Conservation (phyloP, 176 grass and related monocot genomes). For the Zea mays region Zm-B73-REFERENCE-NAM-5.0 NC_050100.1:219931001-219931500, state of each 20-base stretch:
- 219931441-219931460: background rate
- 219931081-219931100: no score
- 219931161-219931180: background rate
- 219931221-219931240: constrained; percentile 47
- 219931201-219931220: constrained; percentile 37
- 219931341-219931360: constrained; percentile 12
- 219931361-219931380: background rate
- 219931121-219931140: no score
- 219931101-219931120: no score
- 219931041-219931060: no score
- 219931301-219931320: no score
- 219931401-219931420: background rate
- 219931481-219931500: background rate
- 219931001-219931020: no score
- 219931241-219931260: constrained; percentile 42
- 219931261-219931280: background rate
- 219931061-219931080: no score
- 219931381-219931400: background rate
- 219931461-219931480: background rate
- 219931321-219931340: no score
- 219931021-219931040: no score
- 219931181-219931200: background rate
- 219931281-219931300: no score
- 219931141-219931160: constrained; percentile 5
- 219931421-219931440: constrained; percentile 4